These are phyloP conservation scores for Aspergillus sclerotiicarbonarius DNA, from an alignment of 495 filamentous ascomycete species.

Conservation along the genomic window DNA sequence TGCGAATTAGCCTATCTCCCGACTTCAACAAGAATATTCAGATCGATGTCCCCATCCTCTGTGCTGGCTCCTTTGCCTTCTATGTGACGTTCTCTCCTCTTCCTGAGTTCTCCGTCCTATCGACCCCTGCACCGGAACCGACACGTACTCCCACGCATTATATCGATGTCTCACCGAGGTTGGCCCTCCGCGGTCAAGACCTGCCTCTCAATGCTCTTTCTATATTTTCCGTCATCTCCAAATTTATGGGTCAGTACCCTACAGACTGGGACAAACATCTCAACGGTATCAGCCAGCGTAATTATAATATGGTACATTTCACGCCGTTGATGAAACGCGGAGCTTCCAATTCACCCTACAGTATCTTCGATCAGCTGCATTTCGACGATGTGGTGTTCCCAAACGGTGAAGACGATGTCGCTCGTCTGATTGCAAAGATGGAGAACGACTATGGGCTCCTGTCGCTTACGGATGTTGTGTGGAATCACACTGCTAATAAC, in stretches of 20 bases:
- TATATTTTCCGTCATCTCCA: slow-evolving; percentile 92
- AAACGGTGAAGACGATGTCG: slow-evolving; percentile 80
- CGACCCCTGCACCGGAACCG: slow-evolving; percentile 48
- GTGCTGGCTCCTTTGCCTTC: slow-evolving; percentile 91
- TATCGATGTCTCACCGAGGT: slow-evolving; percentile 86
- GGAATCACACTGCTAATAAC: slow-evolving; percentile 97
- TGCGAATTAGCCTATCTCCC: slow-evolving; percentile 67
- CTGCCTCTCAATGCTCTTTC: slow-evolving; percentile 84
- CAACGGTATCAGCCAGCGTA: slow-evolving; percentile 77
- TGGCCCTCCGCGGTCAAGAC: slow-evolving; percentile 65
- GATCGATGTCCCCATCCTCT: slow-evolving; percentile 79
- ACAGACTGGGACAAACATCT: slow-evolving; percentile 86
- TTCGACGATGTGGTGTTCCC: slow-evolving; percentile 86
- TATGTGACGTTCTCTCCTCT: slow-evolving; percentile 91
- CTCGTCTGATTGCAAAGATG: slow-evolving; percentile 73
- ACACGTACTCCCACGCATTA: slow-evolving; percentile 76
- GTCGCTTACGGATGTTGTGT: slow-evolving; percentile 93
- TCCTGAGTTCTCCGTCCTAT: slow-evolving; percentile 66
- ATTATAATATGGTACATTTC: slow-evolving; percentile 99
- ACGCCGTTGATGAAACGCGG: slow-evolving; percentile 90
- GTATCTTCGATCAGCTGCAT: slow-evolving; percentile 83
- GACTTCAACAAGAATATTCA: slow-evolving; percentile 90
- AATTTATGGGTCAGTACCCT: slow-evolving; percentile 94
- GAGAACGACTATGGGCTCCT: slow-evolving; percentile 81
- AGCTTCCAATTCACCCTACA: slow-evolving; percentile 93